These are phyloP conservation scores for Pseudozyma thailandica DNA, from an alignment of 1,284 basidiomycete species.

Conservation along the genomic window DNA sequence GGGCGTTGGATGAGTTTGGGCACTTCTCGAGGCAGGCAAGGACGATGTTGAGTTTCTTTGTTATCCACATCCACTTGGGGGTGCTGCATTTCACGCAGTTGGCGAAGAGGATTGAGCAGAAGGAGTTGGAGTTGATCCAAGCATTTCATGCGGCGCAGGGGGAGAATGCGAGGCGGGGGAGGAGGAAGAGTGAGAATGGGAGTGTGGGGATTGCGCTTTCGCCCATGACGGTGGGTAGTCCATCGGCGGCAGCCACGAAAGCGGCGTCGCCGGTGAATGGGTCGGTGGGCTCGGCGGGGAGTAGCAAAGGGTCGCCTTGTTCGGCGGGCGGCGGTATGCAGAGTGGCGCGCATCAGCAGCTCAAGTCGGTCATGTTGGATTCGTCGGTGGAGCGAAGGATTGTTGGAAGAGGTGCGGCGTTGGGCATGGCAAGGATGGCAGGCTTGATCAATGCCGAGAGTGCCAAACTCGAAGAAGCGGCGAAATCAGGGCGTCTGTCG, in stretches of 20 bases:
- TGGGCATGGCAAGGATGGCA: slow-evolving; percentile 41
- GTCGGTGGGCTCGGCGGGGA: neutral
- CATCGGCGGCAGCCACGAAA: neutral
- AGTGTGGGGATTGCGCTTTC: slow-evolving; percentile 7
- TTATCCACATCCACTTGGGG: slow-evolving; percentile 47
- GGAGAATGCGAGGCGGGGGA: neutral
- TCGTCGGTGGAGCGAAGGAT: slow-evolving; percentile 29
- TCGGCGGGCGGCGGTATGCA: neutral
- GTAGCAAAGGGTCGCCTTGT: slow-evolving; percentile 5
- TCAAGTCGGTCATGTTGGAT: slow-evolving; percentile 27
- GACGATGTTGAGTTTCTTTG: slow-evolving; percentile 46
- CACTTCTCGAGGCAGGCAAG: slow-evolving; percentile 38
- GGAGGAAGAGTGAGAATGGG: neutral
- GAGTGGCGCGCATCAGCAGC: neutral
- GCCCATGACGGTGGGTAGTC: slow-evolving; percentile 15
- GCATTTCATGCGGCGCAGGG: slow-evolving; percentile 20
- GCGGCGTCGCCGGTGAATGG: neutral
- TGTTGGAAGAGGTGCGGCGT: slow-evolving; percentile 29
- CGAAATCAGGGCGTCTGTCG: slow-evolving; percentile 10
- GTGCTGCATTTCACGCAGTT: slow-evolving; percentile 43
- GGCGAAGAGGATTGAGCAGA: slow-evolving; percentile 41
- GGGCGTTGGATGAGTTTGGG: slow-evolving; percentile 42
- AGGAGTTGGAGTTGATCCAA: slow-evolving; percentile 45
- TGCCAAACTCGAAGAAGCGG: slow-evolving; percentile 19
- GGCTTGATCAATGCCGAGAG: slow-evolving; percentile 38